Conservation (phyloP, 148 eudicot species). For the Rhododendron griersonianum region DNA sequence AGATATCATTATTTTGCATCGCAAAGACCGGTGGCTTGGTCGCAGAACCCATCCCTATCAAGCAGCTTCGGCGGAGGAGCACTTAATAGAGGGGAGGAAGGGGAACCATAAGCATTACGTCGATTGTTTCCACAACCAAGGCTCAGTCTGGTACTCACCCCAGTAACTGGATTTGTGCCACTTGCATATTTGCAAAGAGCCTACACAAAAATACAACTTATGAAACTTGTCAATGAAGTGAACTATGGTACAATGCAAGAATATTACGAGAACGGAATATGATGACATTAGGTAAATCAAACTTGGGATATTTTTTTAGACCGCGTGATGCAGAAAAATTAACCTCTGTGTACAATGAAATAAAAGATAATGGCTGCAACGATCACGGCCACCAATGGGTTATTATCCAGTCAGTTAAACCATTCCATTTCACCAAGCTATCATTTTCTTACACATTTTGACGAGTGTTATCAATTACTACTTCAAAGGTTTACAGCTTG, state of each 20-base stretch:
- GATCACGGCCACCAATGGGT: not conserved
- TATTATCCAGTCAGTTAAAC: not conserved
- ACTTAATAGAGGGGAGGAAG: conserved; percentile 88
- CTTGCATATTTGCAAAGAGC: conserved; percentile 96
- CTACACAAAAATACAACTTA: conserved; percentile 22
- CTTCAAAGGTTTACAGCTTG: not conserved
- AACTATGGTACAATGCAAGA: not conserved
- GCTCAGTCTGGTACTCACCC: conserved; percentile 85
- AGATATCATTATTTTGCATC: conserved; percentile 45
- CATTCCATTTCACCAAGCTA: not conserved
- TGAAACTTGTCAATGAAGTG: not conserved
- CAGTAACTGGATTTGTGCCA: conserved; percentile 83
- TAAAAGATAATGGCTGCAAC: not conserved
- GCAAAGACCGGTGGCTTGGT: conserved; percentile 73
- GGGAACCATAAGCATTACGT: conserved; percentile 86
- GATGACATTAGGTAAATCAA: not conserved
- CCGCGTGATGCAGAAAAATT: not conserved
- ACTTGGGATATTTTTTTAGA: not conserved
- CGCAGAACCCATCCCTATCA: conserved; percentile 87
- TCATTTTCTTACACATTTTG: not conserved
- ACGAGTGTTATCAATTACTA: not conserved
- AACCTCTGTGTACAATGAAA: not conserved
- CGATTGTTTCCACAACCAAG: conserved; percentile 90
- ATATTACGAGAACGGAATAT: not conserved
- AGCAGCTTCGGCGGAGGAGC: conserved; percentile 91